A percentile compares a stretch with the other conserved stretches of the same genome.
Evolutionary conservation across 352 stramenopile species (phyloP).

Genomic region (Elongisporangium anandrum): DNA sequence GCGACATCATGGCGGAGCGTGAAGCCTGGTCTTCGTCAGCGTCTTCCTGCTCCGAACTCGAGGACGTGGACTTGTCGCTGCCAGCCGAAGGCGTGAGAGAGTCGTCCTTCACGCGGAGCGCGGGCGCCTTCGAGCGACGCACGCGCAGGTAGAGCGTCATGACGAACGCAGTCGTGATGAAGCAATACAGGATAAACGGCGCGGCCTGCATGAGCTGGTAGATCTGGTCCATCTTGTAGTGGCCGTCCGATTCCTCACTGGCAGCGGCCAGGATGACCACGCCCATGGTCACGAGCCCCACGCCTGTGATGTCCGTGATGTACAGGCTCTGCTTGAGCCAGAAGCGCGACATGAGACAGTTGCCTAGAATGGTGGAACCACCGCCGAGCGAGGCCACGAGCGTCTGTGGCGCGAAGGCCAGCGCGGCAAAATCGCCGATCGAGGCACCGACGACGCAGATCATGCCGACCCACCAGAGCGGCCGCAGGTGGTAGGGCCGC

Average conservation of each 20-base stretch:
- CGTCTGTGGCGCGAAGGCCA: conserved; percentile 86
- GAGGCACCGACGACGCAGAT: conserved; percentile 77
- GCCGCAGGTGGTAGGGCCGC: conserved; percentile 76
- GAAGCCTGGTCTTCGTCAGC: conserved; percentile 24
- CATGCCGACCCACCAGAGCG: conserved; percentile 88
- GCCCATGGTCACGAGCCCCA: conserved; percentile 68
- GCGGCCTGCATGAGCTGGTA: conserved; percentile 76
- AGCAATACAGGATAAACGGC: conserved; percentile 80
- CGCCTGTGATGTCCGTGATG: conserved; percentile 76
- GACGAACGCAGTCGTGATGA: conserved; percentile 77
- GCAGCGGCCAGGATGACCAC: conserved; percentile 77
- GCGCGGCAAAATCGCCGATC: conserved; percentile 81
- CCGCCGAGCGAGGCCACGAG: conserved; percentile 79
- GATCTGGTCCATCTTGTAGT: conserved; percentile 87
- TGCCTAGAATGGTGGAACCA: conserved; percentile 80
- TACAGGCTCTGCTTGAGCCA: conserved; percentile 86
- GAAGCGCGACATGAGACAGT: conserved; percentile 83
- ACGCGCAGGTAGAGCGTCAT: conserved; percentile 83
- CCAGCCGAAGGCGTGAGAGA: background rate
- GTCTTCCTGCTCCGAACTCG: conserved; percentile 2
- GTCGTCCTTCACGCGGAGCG: conserved; percentile 61
- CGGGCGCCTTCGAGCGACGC: conserved; percentile 71
- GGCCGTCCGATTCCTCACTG: conserved; percentile 58
- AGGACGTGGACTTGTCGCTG: conserved; percentile 5
- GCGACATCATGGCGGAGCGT: conserved; percentile 66